These are phyloP conservation scores for Reutealis trisperma DNA, from an alignment of 345 rosid genomes.

Conservation along the genomic window DNA sequence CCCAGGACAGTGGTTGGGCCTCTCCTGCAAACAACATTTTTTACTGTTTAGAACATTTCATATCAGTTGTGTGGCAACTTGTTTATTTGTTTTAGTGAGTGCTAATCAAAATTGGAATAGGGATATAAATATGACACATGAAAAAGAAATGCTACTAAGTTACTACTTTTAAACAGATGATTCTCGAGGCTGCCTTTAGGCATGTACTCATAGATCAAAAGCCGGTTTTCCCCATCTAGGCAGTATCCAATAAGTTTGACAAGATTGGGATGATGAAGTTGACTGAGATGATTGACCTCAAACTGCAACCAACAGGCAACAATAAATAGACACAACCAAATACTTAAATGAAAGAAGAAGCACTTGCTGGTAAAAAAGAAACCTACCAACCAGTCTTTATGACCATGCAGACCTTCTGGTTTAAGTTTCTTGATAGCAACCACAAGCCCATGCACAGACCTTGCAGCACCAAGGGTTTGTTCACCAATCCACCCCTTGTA, in stretches of 20 bases:
- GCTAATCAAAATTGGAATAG: background rate
- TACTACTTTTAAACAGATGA: constrained; percentile 70
- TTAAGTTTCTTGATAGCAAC: constrained; percentile 81
- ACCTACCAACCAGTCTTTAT: constrained; percentile 87
- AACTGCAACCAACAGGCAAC: constrained; percentile 42
- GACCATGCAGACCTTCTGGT: constrained; percentile 75
- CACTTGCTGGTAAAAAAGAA: background rate
- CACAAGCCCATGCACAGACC: constrained; percentile 47
- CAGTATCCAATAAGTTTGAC: constrained; percentile 81
- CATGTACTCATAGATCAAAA: constrained; percentile 33
- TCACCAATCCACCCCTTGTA: constrained; percentile 47
- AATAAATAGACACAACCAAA: background rate
- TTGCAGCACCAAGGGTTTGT: constrained; percentile 37
- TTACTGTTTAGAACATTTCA: background rate
- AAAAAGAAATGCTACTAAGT: background rate
- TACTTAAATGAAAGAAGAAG: constrained; percentile 6
- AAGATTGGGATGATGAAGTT: constrained; percentile 75
- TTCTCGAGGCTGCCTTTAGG: constrained; percentile 76
- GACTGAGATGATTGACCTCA: constrained; percentile 72
- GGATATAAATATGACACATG: background rate
- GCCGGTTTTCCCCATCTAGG: constrained; percentile 57
- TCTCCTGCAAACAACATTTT: constrained; percentile 41
- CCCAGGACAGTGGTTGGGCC: constrained; percentile 66
- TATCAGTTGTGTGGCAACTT: background rate
- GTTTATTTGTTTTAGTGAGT: background rate